Evolutionary conservation across 306 rosid genomes (phyloP).

Genomic region (Cicer pinnatifidum): DNA sequence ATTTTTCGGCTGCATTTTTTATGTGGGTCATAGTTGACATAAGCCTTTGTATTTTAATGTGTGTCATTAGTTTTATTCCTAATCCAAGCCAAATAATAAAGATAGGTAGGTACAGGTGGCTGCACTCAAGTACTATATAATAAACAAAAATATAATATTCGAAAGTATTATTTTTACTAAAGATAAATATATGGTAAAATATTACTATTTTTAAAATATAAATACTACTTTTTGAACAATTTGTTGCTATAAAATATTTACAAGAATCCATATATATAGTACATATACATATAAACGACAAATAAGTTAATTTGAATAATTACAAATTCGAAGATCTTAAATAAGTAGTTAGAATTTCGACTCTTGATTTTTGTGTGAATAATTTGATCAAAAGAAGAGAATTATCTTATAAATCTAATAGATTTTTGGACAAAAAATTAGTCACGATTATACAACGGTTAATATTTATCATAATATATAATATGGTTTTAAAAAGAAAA

Average conservation of each 20-base stretch:
- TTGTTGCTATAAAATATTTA: neutral
- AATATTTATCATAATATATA: too few relatives aligned
- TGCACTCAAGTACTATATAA: slow-evolving; percentile 24
- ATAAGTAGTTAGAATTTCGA: too few relatives aligned
- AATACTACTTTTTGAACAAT: neutral
- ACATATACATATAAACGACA: too few relatives aligned
- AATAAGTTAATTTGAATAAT: too few relatives aligned
- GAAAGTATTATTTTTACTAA: neutral
- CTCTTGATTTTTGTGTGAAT: too few relatives aligned
- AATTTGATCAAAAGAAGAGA: too few relatives aligned
- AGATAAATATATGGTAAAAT: slow-evolving; percentile 2
- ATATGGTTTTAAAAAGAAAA: too few relatives aligned
- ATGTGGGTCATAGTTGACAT: slow-evolving; percentile 40
- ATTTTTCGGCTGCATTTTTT: slow-evolving; percentile 9
- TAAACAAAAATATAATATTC: slow-evolving; percentile 9
- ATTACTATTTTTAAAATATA: neutral
- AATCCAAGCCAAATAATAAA: slow-evolving; percentile 28
- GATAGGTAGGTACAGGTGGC: slow-evolving; percentile 41
- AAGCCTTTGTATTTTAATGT: slow-evolving; percentile 29
- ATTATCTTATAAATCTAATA: too few relatives aligned
- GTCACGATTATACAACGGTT: too few relatives aligned
- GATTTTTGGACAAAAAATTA: too few relatives aligned
- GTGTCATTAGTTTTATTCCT: slow-evolving; percentile 38
- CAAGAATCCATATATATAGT: neutral
- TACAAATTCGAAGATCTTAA: too few relatives aligned